Percentiles rank a stretch among this genome's conserved stretches.
These are phyloP conservation scores for Termitomyces sp. DNA, from an alignment of 768 basidiomycete species.

Conservation along the genomic window DNA sequence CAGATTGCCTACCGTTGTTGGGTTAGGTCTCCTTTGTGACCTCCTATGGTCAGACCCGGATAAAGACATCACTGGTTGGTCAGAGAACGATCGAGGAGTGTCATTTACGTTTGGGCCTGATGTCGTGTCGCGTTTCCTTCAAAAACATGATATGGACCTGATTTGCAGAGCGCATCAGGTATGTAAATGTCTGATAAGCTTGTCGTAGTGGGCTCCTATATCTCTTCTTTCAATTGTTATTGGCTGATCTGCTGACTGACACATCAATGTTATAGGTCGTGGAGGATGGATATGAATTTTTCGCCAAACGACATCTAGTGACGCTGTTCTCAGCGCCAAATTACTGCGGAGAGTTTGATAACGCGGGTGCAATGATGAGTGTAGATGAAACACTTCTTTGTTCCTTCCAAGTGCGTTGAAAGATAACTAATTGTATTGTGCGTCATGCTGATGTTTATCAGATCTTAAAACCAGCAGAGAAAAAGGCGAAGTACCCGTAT, in stretches of 20 bases:
- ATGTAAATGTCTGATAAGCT: conserved; percentile 23
- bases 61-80: conserved; percentile 99
- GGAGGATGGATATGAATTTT: conserved; percentile 99
- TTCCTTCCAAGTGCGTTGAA: conserved; percentile 82
- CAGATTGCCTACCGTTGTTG: conserved; percentile 1
- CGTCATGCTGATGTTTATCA: conserved; percentile 23
- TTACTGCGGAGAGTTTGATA: conserved; percentile 96
- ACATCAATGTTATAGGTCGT: conserved; percentile 60
- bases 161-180: conserved; percentile 99
- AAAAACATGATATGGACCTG: conserved; percentile 99
- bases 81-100: conserved; percentile 98
- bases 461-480: conserved; percentile 99
- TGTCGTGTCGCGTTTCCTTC: conserved; percentile 95
- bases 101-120: conserved; percentile 99
- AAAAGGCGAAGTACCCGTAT: conserved; percentile 92
- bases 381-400: conserved; percentile 96
- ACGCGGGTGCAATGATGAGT: conserved; percentile 99
- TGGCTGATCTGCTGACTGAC: conserved; percentile 3
- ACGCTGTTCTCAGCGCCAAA: conserved; percentile 97
- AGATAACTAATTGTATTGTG: not conserved
- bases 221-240: not conserved
- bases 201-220: not conserved
- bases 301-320: conserved; percentile 94
- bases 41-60: conserved; percentile 99
- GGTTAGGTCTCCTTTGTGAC: conserved; percentile 85